A percentile compares a stretch with the other conserved stretches of the same genome.
phyloP scores from a whole-genome alignment of 192 early-diverging fungal species.

The Lobosporangium transversale region DNA sequence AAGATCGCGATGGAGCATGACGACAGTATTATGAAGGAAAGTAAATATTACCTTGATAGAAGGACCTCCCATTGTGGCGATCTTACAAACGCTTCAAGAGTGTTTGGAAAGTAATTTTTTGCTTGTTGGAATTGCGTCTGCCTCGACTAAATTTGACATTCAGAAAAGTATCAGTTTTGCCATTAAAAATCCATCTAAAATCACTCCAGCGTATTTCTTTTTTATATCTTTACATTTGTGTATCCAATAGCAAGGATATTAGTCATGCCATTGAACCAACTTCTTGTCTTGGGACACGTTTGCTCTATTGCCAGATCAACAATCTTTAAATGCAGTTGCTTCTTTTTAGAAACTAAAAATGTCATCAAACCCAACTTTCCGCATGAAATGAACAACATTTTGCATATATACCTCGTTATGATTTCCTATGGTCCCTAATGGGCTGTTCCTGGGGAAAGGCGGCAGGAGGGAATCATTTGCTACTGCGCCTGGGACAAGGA shows the following conservation, averaged over 20 bases:
- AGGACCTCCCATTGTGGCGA: conserved; percentile 20
- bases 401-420: conserved; percentile 12
- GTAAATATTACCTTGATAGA: conserved; percentile 5
- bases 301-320: conserved; percentile 20
- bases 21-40: not conserved
- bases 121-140: not conserved
- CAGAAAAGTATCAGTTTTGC: not conserved
- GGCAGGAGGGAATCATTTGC: conserved; percentile 10
- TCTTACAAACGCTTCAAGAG: conserved; percentile 26
- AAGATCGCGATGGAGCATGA: not conserved
- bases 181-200: not conserved
- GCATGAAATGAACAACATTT: not conserved
- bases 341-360: not conserved
- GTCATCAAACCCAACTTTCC: not conserved
- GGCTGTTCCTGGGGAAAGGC: not conserved
- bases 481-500: too few species aligned
- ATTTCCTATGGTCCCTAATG: not conserved
- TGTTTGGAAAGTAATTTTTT: conserved; percentile 18
- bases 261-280: not conserved
- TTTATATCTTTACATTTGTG: conserved; percentile 6
- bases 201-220: not conserved
- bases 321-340: conserved; percentile 4
- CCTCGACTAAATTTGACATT: not conserved
- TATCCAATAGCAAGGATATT: conserved; percentile 37
- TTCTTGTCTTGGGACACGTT: conserved; percentile 4